Conservation (phyloP, 2,329 filamentous ascomycete species). For the Malbranchea zuffiana region DNA sequence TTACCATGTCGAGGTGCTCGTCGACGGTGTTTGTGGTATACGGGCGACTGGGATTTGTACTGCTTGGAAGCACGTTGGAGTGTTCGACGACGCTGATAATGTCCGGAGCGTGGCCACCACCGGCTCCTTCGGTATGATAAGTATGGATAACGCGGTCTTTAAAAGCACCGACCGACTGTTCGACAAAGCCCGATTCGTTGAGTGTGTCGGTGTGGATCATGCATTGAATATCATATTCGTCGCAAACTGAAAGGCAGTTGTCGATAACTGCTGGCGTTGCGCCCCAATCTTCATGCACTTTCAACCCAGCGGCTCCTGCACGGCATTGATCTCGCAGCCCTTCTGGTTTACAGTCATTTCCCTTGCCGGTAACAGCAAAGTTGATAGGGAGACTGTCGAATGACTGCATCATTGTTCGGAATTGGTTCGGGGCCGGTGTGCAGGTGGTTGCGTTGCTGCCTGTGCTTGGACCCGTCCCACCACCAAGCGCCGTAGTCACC, state of each 20-base stretch:
- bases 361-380: slow-evolving; percentile 83
- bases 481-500: slow-evolving; percentile 81
- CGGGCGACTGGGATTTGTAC: slow-evolving; percentile 84
- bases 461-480: slow-evolving; percentile 84
- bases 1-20: slow-evolving; percentile 95
- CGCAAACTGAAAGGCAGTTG: slow-evolving; percentile 71
- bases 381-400: slow-evolving; percentile 74
- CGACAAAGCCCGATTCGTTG: slow-evolving; percentile 95
- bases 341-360: slow-evolving; percentile 64
- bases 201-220: slow-evolving; percentile 93
- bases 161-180: slow-evolving; percentile 77
- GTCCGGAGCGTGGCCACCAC: slow-evolving; percentile 87
- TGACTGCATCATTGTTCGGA: slow-evolving; percentile 82
- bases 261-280: slow-evolving; percentile 85
- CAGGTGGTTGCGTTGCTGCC: slow-evolving; percentile 88
- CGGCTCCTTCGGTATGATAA: slow-evolving; percentile 92
- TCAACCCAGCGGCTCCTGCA: slow-evolving; percentile 80
- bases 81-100: slow-evolving; percentile 91
- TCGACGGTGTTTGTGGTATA: slow-evolving; percentile 88
- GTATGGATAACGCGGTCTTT: slow-evolving; percentile 84
- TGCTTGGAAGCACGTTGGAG: slow-evolving; percentile 75
- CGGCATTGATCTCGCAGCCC: slow-evolving; percentile 68
- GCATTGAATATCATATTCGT: slow-evolving; percentile 84
- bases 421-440: slow-evolving; percentile 73
- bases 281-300: slow-evolving; percentile 95